These are phyloP conservation scores for Boletus edulis DNA, from an alignment of 768 basidiomycete species.

Conservation along the genomic window DNA sequence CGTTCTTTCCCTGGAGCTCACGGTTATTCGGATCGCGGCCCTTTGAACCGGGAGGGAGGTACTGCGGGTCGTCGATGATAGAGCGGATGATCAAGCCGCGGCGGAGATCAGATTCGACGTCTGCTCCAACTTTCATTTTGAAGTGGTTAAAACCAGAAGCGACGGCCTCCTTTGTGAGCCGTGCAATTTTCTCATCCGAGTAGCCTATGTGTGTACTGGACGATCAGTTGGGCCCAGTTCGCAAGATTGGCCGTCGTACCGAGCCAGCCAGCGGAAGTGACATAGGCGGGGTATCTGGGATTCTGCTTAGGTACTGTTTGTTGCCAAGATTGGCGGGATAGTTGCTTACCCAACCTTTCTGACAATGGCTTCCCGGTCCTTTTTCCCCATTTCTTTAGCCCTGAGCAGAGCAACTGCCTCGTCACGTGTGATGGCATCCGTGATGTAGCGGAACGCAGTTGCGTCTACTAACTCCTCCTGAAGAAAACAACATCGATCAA, in stretches of 20 bases:
- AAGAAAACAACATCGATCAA: background rate
- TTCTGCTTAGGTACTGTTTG: background rate
- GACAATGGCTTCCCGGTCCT: slow-evolving; percentile 74
- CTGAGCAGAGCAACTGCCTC: slow-evolving; percentile 85
- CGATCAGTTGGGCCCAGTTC: slow-evolving; percentile 7
- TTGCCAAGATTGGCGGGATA: background rate
- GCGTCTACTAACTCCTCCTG: slow-evolving; percentile 79
- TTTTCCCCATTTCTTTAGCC: slow-evolving; percentile 72
- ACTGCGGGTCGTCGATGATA: slow-evolving; percentile 90
- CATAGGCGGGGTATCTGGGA: slow-evolving; percentile 85
- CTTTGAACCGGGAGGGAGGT: slow-evolving; percentile 59
- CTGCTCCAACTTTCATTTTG: slow-evolving; percentile 97
- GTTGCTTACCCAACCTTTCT: slow-evolving; percentile 56
- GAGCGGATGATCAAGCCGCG: slow-evolving; percentile 88
- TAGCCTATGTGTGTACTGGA: slow-evolving; percentile 51
- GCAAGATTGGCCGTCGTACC: slow-evolving; percentile 36
- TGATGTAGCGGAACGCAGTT: slow-evolving; percentile 84
- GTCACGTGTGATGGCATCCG: slow-evolving; percentile 88
- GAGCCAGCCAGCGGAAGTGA: slow-evolving; percentile 92
- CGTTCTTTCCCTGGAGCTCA: slow-evolving; percentile 83
- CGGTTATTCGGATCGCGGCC: slow-evolving; percentile 60
- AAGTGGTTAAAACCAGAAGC: slow-evolving; percentile 94
- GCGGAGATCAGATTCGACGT: slow-evolving; percentile 77
- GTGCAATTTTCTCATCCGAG: slow-evolving; percentile 86
- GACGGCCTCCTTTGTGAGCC: slow-evolving; percentile 84